Base-by-base conservation (phyloP, 768 basidiomycete genomes). In the Boletus sp. region DNA sequence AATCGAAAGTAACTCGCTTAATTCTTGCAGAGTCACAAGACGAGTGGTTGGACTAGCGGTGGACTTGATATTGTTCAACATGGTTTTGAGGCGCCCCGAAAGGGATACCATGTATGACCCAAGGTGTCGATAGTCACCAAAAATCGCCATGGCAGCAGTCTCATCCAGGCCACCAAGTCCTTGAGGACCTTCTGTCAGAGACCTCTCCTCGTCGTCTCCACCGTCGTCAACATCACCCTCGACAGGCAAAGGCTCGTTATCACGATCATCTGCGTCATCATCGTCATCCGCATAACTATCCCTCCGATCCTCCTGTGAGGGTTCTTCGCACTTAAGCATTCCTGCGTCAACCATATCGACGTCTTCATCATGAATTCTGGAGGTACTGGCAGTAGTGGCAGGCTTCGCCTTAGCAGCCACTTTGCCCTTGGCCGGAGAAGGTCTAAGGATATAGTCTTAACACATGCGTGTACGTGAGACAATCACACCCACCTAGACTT, bases 91-190 rank as follows among this genome's bases (percentile, higher is more conserved):
- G 45, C 95, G 88, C 29, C 83, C 83, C 23, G 88, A 87, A 45
- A 96, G 82, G 29, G 90, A 90, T 63, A 90, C 81, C 89, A 98
- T 93, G 74, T 92, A 92, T n/a, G 90, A 89, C 47, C 91, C 91
- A 66, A 92, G 81, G 59, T 90, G 85, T 47, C 91, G 85, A 74
- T 89, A 94, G 71, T 91, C 90, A 61, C 89, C 88, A 62, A 88
- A 89, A 62, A 92, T 88, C 55, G 87, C 85, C 77, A 91, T 77
- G 32, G 88, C 87, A 1, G 85, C 79, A 6, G 83, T 72, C 63
- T 89, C 88, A 65, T 87, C 86, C 64, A 87, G 74, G 34, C 79
- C 79, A 38, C 77, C 78, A 50, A 81, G 76, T 17, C 62, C 66
- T 51, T 70, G 70, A 35, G 70, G 55, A 33, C 75, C 75, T 10